Percentiles rank a stretch among this genome's conserved stretches.
Conservation (phyloP, 768 basidiomycete species). For the Pleurotus ostreatus region DNA sequence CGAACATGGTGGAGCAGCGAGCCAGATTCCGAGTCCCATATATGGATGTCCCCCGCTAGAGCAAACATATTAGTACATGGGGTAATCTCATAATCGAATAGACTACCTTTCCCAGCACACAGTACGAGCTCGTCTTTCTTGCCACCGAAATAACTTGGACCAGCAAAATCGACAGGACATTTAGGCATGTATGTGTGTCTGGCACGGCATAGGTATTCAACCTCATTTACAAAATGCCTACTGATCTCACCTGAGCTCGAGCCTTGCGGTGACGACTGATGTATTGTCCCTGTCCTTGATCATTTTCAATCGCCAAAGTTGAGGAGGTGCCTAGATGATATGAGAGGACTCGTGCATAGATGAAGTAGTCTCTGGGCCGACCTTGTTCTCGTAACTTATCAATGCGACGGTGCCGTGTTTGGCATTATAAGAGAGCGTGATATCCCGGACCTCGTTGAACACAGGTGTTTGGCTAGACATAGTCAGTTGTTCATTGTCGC, state of each 20-base stretch:
- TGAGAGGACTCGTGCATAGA: background rate
- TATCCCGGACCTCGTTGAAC: constrained; percentile 67
- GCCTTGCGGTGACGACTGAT: constrained; percentile 26
- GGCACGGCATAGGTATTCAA: background rate
- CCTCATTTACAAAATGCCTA: constrained; percentile 14
- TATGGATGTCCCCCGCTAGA: constrained; percentile 75
- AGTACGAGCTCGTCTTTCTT: constrained; percentile 75
- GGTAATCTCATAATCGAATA: background rate
- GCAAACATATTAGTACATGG: constrained; percentile 3
- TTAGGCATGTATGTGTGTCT: constrained; percentile 78
- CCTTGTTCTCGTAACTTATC: constrained; percentile 74
- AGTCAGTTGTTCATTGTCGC: constrained; percentile 3
- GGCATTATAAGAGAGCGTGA: constrained; percentile 53
- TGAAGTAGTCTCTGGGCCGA: constrained; percentile 16
- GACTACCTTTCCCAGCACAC: constrained; percentile 69
- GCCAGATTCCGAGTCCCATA: constrained; percentile 83
- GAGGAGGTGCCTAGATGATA: constrained; percentile 60
- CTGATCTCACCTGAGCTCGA: constrained; percentile 33
- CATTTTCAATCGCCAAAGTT: constrained; percentile 69
- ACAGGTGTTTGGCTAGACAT: constrained; percentile 61
- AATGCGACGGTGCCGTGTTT: constrained; percentile 53
- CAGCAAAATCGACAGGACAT: constrained; percentile 65
- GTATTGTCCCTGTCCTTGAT: constrained; percentile 49
- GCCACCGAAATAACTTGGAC: constrained; percentile 81
- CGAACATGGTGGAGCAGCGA: constrained; percentile 67